Evolutionary conservation across 2,329 filamentous ascomycete species (phyloP).

Genomic region (Alternaria triticimaculans): DNA sequence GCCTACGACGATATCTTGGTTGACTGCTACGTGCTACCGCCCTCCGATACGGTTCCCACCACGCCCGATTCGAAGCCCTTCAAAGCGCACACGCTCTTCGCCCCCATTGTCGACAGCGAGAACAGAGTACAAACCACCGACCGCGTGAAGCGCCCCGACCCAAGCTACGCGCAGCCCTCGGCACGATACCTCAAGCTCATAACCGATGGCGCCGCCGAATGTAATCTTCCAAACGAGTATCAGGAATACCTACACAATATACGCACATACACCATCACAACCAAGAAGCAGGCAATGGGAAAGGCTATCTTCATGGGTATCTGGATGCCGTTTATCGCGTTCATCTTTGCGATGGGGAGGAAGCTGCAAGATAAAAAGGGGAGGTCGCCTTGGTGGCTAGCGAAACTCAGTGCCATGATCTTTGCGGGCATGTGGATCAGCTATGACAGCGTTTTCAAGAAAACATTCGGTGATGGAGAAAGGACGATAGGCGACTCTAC

Average conservation of each 20-base stretch:
- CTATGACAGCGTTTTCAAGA: conserved; percentile 70
- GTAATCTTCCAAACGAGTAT: conserved; percentile 80
- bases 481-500: conserved; percentile 54
- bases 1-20: conserved; percentile 86
- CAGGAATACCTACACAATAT: conserved; percentile 73
- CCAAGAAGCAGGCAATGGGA: conserved; percentile 69
- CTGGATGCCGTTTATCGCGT: conserved; percentile 65
- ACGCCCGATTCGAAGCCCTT: conserved; percentile 70
- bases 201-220: conserved; percentile 77
- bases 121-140: conserved; percentile 29
- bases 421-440: conserved; percentile 67
- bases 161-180: conserved; percentile 81
- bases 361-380: conserved; percentile 71
- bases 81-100: conserved; percentile 84
- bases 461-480: conserved; percentile 86
- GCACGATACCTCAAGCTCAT: conserved; percentile 83
- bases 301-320: conserved; percentile 65
- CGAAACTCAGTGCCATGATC: conserved; percentile 57
- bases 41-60: conserved; percentile 66
- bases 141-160: conserved; percentile 66
- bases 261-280: conserved; percentile 74
- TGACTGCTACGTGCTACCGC: conserved; percentile 74
- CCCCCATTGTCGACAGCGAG: conserved; percentile 55
- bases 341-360: conserved; percentile 58
- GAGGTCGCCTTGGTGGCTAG: conserved; percentile 71